Percentiles rank a stretch among this genome's conserved stretches.
Evolutionary conservation across 2,329 filamentous ascomycete genomes (phyloP).

Genomic region (Apiospora phragmitis): DNA sequence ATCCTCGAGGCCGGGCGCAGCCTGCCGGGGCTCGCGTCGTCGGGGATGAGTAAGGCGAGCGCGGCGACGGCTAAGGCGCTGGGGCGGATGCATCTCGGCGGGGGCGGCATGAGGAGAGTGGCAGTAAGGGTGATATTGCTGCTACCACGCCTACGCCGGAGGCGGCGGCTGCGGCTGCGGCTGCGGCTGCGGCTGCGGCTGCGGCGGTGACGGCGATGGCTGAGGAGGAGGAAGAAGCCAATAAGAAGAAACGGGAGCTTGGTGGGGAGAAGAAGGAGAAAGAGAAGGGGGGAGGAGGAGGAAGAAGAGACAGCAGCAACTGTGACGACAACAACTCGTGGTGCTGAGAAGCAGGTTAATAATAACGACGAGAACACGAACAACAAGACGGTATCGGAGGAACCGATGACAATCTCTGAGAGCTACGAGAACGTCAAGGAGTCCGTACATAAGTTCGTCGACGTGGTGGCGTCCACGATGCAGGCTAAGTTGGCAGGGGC

Average conservation of each 20-base stretch:
- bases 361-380: not conserved
- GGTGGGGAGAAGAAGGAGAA: not conserved
- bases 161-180: not conserved
- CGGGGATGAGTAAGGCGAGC: constrained; percentile 13
- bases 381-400: constrained; percentile 8
- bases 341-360: not conserved
- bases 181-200: not conserved
- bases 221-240: constrained; percentile 11
- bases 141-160: not conserved
- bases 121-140: no score
- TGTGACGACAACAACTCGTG: no score
- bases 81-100: constrained; percentile 6
- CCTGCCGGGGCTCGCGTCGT: constrained; percentile 18
- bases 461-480: constrained; percentile 31
- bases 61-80: constrained; percentile 12
- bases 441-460: constrained; percentile 30
- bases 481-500: constrained; percentile 15
- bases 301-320: not conserved
- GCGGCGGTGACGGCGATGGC: not conserved
- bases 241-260: not conserved
- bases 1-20: constrained; percentile 34
- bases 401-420: constrained; percentile 11
- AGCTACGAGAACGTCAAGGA: constrained; percentile 21
- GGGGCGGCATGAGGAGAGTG: not conserved
- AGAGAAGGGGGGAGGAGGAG: not conserved